These are phyloP conservation scores for Andalucia godoyi DNA, from an alignment of 78 protist species.

Conservation along the genomic window DNA sequence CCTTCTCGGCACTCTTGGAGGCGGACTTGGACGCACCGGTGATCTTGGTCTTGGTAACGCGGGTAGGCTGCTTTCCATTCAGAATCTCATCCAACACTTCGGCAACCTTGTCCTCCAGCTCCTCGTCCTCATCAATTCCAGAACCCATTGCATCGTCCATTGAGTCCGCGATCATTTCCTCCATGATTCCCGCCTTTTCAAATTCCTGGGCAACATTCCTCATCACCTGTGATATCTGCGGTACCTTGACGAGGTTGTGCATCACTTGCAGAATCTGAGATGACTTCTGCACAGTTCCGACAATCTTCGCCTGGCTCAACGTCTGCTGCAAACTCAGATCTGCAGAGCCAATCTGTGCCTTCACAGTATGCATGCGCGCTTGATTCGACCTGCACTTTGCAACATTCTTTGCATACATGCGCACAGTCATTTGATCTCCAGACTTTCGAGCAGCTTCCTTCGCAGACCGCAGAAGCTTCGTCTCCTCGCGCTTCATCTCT, in stretches of 20 bases:
- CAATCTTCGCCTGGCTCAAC: constrained; percentile 31
- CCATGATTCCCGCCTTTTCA: neutral
- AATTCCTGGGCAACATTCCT: neutral
- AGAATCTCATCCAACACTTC: too few species aligned
- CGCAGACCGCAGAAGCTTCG: constrained; percentile 24
- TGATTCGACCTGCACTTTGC: constrained; percentile 20
- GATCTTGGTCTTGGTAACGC: too few species aligned
- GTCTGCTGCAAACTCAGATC: constrained; percentile 34
- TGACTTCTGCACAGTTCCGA: constrained; percentile 32
- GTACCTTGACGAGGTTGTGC: constrained; percentile 38
- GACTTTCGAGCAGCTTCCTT: constrained; percentile 42
- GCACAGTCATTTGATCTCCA: constrained; percentile 41
- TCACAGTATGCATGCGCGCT: constrained; percentile 40
- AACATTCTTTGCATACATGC: constrained; percentile 34
- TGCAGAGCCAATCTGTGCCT: constrained; percentile 47
- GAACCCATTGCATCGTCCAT: neutral
- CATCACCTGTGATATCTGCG: constrained; percentile 1
- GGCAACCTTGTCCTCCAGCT: constrained; percentile 2
- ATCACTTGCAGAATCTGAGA: constrained; percentile 37
- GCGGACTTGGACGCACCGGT: too few species aligned
- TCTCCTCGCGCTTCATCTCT: constrained; percentile 30
- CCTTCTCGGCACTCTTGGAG: too few species aligned
- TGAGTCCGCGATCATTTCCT: neutral
- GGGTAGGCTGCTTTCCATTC: too few species aligned
- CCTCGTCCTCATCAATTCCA: neutral